Conservation (phyloP, 2,329 filamentous ascomycete species). For the Ustilaginoidea virens region DNA sequence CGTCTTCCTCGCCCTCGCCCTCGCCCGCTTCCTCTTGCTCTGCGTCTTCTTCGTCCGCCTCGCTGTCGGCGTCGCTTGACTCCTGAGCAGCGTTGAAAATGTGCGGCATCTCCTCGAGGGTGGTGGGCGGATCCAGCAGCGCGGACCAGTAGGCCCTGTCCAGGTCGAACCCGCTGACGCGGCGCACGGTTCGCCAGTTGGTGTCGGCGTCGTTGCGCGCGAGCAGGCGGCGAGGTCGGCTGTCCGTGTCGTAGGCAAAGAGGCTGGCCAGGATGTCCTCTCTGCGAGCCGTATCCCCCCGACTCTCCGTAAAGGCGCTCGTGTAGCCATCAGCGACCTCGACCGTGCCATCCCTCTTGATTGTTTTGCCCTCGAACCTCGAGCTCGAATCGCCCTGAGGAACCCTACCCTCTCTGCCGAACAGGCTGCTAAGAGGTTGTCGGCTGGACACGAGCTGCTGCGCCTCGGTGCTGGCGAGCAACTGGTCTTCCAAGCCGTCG, state of each 20-base stretch:
- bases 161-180: slow-evolving; percentile 14
- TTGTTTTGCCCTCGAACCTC: slow-evolving; percentile 50
- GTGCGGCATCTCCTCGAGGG: slow-evolving; percentile 25
- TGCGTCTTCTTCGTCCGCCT: slow-evolving; percentile 12
- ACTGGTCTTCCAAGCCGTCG: slow-evolving; percentile 61
- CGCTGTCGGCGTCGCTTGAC: slow-evolving; percentile 12
- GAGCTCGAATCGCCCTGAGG: slow-evolving; percentile 42
- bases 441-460: slow-evolving; percentile 61
- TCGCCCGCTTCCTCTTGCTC: slow-evolving; percentile 10
- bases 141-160: slow-evolving; percentile 27
- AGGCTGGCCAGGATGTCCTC: slow-evolving; percentile 43
- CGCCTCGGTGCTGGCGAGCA: slow-evolving; percentile 59
- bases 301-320: slow-evolving; percentile 42
- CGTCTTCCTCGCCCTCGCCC: slow-evolving; percentile 10
- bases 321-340: slow-evolving; percentile 42
- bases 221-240: slow-evolving; percentile 13
- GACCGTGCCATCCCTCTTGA: slow-evolving; percentile 46
- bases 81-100: slow-evolving; percentile 20
- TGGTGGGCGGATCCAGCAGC: slow-evolving; percentile 28
- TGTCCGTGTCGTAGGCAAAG: slow-evolving; percentile 24
- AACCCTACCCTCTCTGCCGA: slow-evolving; percentile 57
- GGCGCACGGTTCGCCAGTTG: slow-evolving; percentile 19
- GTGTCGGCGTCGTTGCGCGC: slow-evolving; percentile 17
- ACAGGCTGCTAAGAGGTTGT: slow-evolving; percentile 59
- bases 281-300: slow-evolving; percentile 43